phyloP scores from a whole-genome alignment of 495 filamentous ascomycete genomes.

The Daldinia concentrica region DNA sequence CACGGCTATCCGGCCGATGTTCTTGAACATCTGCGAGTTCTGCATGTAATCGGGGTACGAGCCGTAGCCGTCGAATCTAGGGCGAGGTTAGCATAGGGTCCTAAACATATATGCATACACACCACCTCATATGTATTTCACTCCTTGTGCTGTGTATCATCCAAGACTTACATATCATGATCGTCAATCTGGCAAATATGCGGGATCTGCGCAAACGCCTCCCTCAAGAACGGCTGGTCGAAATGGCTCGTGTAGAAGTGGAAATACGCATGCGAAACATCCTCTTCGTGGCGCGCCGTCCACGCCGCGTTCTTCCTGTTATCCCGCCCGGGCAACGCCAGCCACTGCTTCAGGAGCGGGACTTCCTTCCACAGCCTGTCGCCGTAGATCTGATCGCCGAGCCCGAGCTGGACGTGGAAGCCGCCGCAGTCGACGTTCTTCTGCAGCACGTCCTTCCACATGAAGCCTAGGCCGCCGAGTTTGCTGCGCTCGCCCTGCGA shows the following conservation, averaged over 20 bases:
- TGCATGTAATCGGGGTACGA: conserved; percentile 99
- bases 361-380: conserved; percentile 97
- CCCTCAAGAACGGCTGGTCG: conserved; percentile 90
- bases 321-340: conserved; percentile 87
- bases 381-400: conserved; percentile 95
- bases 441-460: conserved; percentile 99
- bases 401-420: conserved; percentile 90
- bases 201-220: conserved; percentile 97
- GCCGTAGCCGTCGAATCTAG: conserved; percentile 95
- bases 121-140: too few species aligned
- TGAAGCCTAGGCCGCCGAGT: conserved; percentile 87
- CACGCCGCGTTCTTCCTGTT: conserved; percentile 88
- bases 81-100: not conserved
- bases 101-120: not conserved
- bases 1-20: conserved; percentile 95
- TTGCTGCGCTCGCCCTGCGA: conserved; percentile 83
- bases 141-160: too few species aligned
- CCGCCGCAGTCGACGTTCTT: conserved; percentile 96
- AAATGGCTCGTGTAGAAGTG: conserved; percentile 99
- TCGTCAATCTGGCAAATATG: conserved; percentile 93
- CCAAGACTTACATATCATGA: conserved; percentile 87
- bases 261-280: conserved; percentile 95
- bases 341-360: conserved; percentile 90
- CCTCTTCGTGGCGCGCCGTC: conserved; percentile 94
- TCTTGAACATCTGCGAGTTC: conserved; percentile 95